These are phyloP conservation scores for Davidsoniella virescens DNA, from an alignment of 2,329 filamentous ascomycete species.

Conservation along the genomic window DNA sequence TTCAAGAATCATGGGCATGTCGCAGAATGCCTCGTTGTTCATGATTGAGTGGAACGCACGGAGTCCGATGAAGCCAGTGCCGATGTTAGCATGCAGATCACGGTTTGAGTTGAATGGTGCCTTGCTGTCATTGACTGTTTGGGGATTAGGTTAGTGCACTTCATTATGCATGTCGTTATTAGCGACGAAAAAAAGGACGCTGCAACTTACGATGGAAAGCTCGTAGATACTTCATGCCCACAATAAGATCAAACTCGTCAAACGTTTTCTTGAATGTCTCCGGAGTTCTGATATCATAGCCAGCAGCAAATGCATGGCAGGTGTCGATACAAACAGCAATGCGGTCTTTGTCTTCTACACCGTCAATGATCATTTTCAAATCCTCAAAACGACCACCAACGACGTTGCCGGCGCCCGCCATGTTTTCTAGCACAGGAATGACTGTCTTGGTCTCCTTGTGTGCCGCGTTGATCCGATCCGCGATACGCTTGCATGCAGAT, in stretches of 20 bases:
- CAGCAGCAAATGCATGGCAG: conserved; percentile 88
- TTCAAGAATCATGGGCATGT: conserved; percentile 82
- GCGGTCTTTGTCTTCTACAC: conserved; percentile 63
- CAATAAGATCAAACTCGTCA: conserved; percentile 55
- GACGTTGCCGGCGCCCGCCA: conserved; percentile 80
- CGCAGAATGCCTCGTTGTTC: conserved; percentile 61
- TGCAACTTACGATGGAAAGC: conserved; percentile 49
- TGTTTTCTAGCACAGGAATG: conserved; percentile 80
- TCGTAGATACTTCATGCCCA: conserved; percentile 64
- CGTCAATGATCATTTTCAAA: conserved; percentile 64
- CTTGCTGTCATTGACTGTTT: conserved; percentile 79
- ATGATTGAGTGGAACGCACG: conserved; percentile 82
- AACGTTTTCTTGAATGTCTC: conserved; percentile 59
- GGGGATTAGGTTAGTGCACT: neutral
- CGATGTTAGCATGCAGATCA: conserved; percentile 91
- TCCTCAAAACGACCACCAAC: conserved; percentile 78
- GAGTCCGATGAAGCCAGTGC: conserved; percentile 81
- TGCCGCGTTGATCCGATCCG: conserved; percentile 64
- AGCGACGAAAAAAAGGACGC: neutral
- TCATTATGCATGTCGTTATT: neutral
- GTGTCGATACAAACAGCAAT: conserved; percentile 94
- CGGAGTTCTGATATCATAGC: conserved; percentile 72
- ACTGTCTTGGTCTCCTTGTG: conserved; percentile 62
- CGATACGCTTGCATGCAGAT: conserved; percentile 63
- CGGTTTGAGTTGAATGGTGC: conserved; percentile 66